Base-by-base conservation (phyloP, 2,329 filamentous ascomycete species). In the Ustilaginoidea virens region DNA sequence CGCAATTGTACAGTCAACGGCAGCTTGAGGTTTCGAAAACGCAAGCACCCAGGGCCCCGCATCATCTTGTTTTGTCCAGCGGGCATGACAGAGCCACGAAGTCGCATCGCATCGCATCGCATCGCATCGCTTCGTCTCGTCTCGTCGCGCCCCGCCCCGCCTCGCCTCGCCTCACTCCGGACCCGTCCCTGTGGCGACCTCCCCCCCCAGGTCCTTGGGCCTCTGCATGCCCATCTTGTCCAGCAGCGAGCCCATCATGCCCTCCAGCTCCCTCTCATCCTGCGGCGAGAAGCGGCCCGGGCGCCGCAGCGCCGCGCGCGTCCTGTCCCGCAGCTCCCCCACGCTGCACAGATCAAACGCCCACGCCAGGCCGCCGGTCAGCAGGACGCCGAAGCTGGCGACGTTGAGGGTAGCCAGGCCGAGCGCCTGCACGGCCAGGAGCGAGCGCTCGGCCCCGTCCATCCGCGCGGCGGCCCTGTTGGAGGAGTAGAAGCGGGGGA, bases 331-430 rank as follows among this genome's bases (percentile, higher is more conserved):
- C 47, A 83, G 54, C 44, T 86, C 80, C 4, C 71, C 69, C 23
- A 83, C 30, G 25, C 61, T 64, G 46, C 73, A 73, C 20, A 96
- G 69, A 48, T 94, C 79, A 35, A 90, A 70, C 1, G 71, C 74
- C 65, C 78, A 92, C 36, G 81, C 61, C 8, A 75, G 51, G 0
- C 78, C 83, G 4, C 87, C 90, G 0, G 70, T 64, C 7, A 67
- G 55, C 65, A 92, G 72, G 49, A 93, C 72, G 1, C 66, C 75
- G 28, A 90, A 69, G 41, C 75, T 80, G 18, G 74, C 45, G 9
- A 90, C 81, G 43, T 93, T 93, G 41, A 94, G 65, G 0, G 86
- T 93, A 0, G 87, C 90, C 20, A 94, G 60, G 27, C 76, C 80
- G 14, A 98, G 60, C 0, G 87, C 87, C 52, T 92, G 80, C 19